Base-by-base conservation (phyloP, 768 basidiomycete genomes). In the Gelatoporia subvermispora region DNA sequence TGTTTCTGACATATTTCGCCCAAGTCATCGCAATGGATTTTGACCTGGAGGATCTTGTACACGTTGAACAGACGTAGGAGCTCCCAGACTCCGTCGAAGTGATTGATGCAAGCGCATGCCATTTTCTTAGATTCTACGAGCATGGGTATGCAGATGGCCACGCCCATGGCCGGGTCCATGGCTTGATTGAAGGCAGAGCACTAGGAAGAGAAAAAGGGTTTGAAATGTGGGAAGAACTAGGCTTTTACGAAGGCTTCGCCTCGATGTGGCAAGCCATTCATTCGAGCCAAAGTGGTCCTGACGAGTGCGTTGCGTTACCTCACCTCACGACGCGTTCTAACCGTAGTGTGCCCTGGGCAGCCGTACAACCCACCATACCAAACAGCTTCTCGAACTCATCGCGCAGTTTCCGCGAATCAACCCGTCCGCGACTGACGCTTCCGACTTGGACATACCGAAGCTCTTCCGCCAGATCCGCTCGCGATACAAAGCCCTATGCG, bases 141-240 rank as follows among this genome's bases (percentile, higher is more conserved):
- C 61, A 73, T 2, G 95, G 94, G 8, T 87, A 87, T 62, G 58
- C 74, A 50, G 83, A 85, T 47, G 94, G 95, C 2, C 79, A 77
- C 60, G 82, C 74, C 0, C 95, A 97, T 64, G 95, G 95, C 1
- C 77, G 83, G 35, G 79, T 93, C 5, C 93, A 95, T 57, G 93
- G 95, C 2, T 67, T 89, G 21, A 91, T 93, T 52, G 93, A 99
- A 65, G 95, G 95, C 8, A 76, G 93, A 13, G 85, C 87, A 0
- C 75, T 97, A 16, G 95, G 93, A 2, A 76, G 84, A 47, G 86
- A 92, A 57, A 93, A 95, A 57, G 90, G 88, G 0, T 97, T 84
- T 65, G 93, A 95, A 67, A 83, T 96, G 68, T 97, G 93, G 93
- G 94, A 97, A 65, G 95, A 99, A 65, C 77, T 99, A 11, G 93